Evolutionary conservation across 805 yeast species (phyloP), one percentile per base, ranked within the genome.

Genomic region (Nakazawaea peltata): DNA sequence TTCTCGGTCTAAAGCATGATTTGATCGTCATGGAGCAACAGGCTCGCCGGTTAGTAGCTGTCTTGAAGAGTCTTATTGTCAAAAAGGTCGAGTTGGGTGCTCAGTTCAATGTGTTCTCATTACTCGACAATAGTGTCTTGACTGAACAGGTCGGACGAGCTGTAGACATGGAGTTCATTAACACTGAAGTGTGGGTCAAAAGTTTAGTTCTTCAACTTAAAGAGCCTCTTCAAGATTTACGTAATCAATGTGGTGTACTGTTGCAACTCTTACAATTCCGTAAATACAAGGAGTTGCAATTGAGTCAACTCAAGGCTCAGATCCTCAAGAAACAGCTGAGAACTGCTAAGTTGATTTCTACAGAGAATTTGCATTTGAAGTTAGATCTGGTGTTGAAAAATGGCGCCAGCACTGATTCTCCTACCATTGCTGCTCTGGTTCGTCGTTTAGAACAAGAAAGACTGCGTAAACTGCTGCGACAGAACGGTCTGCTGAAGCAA

Each of bases 101-200:
- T 3, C 69, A 70, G 44, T 61, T 72, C 44, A 74, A 74, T 49
- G 69, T 73, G 40, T 71, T 73, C 43, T 67, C 76, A 15, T 59
- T 74, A 23, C 63, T 54, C 54, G 61, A 63, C 57, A 53, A 51
- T 24, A 37, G 30, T 11, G 10, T 29, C 14, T 26, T 46, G 13
- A 61, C 72, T 26, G 80, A 74, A 47, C 59, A 58, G 34, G 69
- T 72, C 43, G 80, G 80, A 1, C 69, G 73, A 32, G 62, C 65
- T 10, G 59, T 73, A 13, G 80, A 74, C 48, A 54, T 64, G 34
- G 64, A 61, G 26, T 74, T 70, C 44, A 50, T 74, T 29, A 70
- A 66, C 36, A 60, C 63, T 37, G 78, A 74, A 46, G 51, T 61
- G 12, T 62, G 71, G 37, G 46, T 63, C 3, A 50, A 59, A 29